phyloP scores from a whole-genome alignment of 108 stramenopile species.

The Cyclostephanos invisitatus region DNA sequence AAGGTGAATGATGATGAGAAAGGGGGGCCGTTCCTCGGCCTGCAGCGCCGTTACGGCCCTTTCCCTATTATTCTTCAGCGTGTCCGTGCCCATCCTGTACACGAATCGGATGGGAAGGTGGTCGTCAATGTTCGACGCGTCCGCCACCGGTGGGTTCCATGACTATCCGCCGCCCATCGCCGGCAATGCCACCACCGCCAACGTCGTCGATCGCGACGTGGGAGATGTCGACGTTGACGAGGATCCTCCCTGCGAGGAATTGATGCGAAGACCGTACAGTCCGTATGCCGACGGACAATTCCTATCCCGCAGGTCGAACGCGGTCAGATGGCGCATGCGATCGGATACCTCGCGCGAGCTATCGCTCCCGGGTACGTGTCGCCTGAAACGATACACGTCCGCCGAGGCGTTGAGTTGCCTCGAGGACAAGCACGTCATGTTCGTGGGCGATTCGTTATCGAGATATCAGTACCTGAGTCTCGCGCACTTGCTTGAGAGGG shows the following conservation, averaged over 20 bases:
- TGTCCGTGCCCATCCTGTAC: too few species aligned
- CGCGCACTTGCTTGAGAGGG: conserved; percentile 28
- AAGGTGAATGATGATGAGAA: too few species aligned
- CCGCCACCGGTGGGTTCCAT: too few species aligned
- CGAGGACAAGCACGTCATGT: conserved; percentile 22
- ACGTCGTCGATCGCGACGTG: background rate
- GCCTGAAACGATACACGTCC: conserved; percentile 17
- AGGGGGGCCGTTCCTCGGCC: too few species aligned
- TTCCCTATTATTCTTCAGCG: too few species aligned
- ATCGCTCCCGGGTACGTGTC: conserved; percentile 8
- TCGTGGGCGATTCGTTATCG: conserved; percentile 52
- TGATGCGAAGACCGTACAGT: conserved; percentile 11
- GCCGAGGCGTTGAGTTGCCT: conserved; percentile 9
- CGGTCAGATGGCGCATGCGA: conserved; percentile 4
- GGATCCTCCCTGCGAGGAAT: conserved; percentile 11
- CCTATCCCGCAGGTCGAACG: conserved; percentile 10
- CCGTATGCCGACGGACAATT: conserved; percentile 21
- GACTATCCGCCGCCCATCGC: background rate
- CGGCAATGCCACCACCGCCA: background rate
- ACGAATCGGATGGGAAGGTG: too few species aligned
- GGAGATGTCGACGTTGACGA: background rate
- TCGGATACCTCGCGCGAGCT: conserved; percentile 20
- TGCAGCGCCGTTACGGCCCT: too few species aligned
- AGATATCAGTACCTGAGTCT: conserved; percentile 49
- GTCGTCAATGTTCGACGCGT: too few species aligned